Evolutionary conservation across 75 land plant species (phyloP), one percentile per base, ranked within the genome.

Genomic region (Chamaecyparis obtusa): DNA sequence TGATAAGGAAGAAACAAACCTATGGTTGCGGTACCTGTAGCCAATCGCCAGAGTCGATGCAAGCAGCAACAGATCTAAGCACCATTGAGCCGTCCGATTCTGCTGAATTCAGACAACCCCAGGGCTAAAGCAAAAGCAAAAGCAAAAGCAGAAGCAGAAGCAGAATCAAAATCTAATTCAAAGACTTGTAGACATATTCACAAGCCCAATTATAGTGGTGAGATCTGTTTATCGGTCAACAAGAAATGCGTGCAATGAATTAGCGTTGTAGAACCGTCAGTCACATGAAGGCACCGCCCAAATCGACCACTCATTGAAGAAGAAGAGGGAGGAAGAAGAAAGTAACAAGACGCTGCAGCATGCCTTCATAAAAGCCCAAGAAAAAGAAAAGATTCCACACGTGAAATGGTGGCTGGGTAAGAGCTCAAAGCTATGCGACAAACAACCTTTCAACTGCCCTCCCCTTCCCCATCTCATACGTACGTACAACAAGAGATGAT

Each of bases 361-460:
- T 78, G 46, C 81, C 81, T 75, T 5, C 81, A 41, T 41, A 39
- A 78, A 78, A 15, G 81, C 81, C 21, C 81, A 39, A 9, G 81
- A 8, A 21, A 78, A 78, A 74, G 35, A 51, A 64, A 78, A 78
- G 81, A 78, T 78, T 78, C 81, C 81, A 39, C 81, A 78, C 81
- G 81, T 78, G 81, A 78, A 78, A 78, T 78, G 44, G 81, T 37
- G 81, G 81, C 44, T 43, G 27, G 36, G 81, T 39, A 78, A 78
- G 81, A 78, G 81, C 27, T 10, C 39, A 78, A 24, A 78, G 81
- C 46, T 78, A 78, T 78, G 43, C 44, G 81, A 78, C 81, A 78
- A 78, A 78, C 46, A 78, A 9, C 37, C 81, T 41, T 35, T 78
- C 81, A 78, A 39, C 81, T 78, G 81, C 81, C 81, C 81, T 77